Conservation (phyloP, 208 protist species). For the Trypanosomatidae sp. region DNA sequence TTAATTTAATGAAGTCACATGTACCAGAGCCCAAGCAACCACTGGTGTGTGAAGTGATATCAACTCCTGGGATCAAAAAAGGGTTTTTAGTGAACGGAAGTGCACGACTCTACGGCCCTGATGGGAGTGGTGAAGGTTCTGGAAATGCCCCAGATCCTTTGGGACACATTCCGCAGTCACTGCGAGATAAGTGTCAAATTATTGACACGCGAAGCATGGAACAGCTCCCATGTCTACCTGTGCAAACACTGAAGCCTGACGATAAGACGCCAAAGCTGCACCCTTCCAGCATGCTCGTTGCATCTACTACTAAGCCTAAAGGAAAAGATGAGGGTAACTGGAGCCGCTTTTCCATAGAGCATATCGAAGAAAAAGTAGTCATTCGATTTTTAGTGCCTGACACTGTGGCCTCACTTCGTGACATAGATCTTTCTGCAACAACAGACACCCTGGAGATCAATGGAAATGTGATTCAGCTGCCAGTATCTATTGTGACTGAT, state of each 20-base stretch:
- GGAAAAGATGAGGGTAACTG: slow-evolving; percentile 8
- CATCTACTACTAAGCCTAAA: too few species aligned
- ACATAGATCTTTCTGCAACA: slow-evolving; percentile 55
- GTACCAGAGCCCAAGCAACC: slow-evolving; percentile 24
- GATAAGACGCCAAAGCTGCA: not conserved
- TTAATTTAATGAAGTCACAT: slow-evolving; percentile 11
- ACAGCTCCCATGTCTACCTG: not conserved
- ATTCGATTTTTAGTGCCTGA: slow-evolving; percentile 41
- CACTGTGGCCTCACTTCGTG: slow-evolving; percentile 38
- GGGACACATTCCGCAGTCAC: slow-evolving; percentile 65
- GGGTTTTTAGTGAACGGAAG: slow-evolving; percentile 58
- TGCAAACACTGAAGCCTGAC: not conserved
- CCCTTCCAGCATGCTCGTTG: not conserved
- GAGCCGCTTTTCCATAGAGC: slow-evolving; percentile 21
- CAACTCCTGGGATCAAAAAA: slow-evolving; percentile 56
- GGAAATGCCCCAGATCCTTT: slow-evolving; percentile 58
- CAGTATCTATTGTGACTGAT: slow-evolving; percentile 38
- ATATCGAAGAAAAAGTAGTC: slow-evolving; percentile 12
- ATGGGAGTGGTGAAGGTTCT: slow-evolving; percentile 58
- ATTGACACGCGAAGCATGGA: slow-evolving; percentile 56
- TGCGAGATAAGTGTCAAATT: slow-evolving; percentile 75
- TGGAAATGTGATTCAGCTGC: slow-evolving; percentile 33
- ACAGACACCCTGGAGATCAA: slow-evolving; percentile 54
- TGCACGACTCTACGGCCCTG: slow-evolving; percentile 49
- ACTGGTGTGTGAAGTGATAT: slow-evolving; percentile 60